Evolutionary conservation across 2,329 filamentous ascomycete species (phyloP), one percentile per base, ranked within the genome.

Genomic region (Talaromyces sp.): DNA sequence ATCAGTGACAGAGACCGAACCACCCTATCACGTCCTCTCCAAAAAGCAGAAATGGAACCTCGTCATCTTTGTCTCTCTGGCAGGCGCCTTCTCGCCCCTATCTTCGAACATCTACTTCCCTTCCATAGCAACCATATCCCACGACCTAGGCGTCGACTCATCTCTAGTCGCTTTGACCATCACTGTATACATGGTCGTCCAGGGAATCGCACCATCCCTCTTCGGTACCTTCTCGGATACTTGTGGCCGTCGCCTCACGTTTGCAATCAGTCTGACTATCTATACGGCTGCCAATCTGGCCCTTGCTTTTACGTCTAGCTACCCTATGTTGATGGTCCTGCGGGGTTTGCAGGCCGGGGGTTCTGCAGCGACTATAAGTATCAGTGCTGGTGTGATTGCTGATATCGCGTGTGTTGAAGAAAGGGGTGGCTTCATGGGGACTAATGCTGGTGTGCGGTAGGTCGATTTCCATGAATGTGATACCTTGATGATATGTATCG

Each of bases 71-170:
- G 76, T 76, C 35, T 72, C 76, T 1, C 67, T 76, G 35, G 76
- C 72, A 8, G 76, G 75, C 56, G 73, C 79, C 58, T 79, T 81
- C 66, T 78, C 77, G 3, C 79, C 78, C 1, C 66, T 82, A 4
- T 77, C 77, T 3, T 76, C 77, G 8, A 79, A 78, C 62, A 72
- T 72, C 28, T 72, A 72, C 55, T 72, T 69, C 62, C 70, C 70
- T 0, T 68, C 69, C 21, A 68, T 72, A 61, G 65, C 64, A 23
- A 67, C 66, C 3, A 63, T 72, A 33, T 66, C 68, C 6, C 31
- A 61, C 5, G 66, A 68, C 61, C 66, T 71, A 33, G 44, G 66
- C 12, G 63, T 67, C 28, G 67, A 66, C 14, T 61, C 66, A 2
- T 60, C 67, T 4, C 63, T 71, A 5, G 63, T 74, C 58, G 72